Evolutionary conservation across 495 filamentous ascomycete genomes (phyloP), one percentile per base, ranked within the genome.

Genomic region (Neurospora sp.): DNA sequence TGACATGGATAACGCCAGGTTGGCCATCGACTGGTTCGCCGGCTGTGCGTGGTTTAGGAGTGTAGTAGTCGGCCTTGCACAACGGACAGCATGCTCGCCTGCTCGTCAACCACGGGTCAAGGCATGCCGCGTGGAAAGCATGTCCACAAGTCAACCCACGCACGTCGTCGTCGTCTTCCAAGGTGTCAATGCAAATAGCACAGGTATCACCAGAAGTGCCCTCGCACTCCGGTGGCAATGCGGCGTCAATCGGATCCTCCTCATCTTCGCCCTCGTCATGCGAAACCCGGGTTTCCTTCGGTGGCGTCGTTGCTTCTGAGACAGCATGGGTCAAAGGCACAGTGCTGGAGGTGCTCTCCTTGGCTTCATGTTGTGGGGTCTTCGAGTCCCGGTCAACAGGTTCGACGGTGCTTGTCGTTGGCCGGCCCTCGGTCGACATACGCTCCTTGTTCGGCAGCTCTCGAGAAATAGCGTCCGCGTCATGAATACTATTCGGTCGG

Each of bases 1-100:
- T 73, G 22, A 78, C 79, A 18, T 76, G 71, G n/a, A 78, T 77
- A 46, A 78, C 74, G 31, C 69, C 61, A 12, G 74, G 70, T 16
- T 73, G 76, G 31, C 76, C 77, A 40, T 79, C 78, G 37, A 75
- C 80, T 35, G 79, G 76, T 9, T 84, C 82, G 10, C 79, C 75
- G 20, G 78, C 79, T 14, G 83, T 78, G 7, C 92, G 91, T 22
- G 92, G 92, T 79, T 97, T 97, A 0, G 94, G 94, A 42, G 92
- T 89, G 80, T 96, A 98, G 81, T 98, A 99, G 75, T 98, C 94
- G 42, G 93, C 91, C 83, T 99, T 99, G 85, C 96, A 98, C 61
- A 98, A 88, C 69, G 96, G 96, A 81, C 96, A 99, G 81, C 96
- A 97, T 14, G 96, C 96, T 73, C 94, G 89, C 74, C 96, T 87